phyloP scores from a whole-genome alignment of 352 stramenopile genomes.

The Phytophthora niederhauseri region DNA sequence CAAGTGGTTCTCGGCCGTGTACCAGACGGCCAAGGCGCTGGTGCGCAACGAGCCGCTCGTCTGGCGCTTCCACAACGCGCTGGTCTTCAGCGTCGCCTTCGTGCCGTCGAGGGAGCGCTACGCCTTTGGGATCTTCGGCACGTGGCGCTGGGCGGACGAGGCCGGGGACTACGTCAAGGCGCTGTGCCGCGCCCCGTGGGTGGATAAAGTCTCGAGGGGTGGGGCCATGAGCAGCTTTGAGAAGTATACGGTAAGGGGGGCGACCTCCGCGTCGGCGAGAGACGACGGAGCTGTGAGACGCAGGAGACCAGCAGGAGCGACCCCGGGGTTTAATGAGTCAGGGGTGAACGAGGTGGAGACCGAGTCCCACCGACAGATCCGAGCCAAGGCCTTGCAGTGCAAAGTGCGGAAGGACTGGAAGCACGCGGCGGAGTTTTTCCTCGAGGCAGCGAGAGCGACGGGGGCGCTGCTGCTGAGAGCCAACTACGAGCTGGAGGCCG shows the following conservation, averaged over 20 bases:
- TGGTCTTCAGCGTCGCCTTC: constrained; percentile 71
- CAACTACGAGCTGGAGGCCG: constrained; percentile 67
- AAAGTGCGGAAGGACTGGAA: constrained; percentile 82
- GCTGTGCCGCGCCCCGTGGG: constrained; percentile 57
- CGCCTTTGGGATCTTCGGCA: constrained; percentile 67
- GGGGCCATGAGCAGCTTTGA: constrained; percentile 60
- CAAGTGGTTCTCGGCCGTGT: constrained; percentile 74
- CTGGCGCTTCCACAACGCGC: constrained; percentile 66
- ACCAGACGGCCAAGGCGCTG: constrained; percentile 71
- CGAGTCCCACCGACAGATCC: constrained; percentile 55
- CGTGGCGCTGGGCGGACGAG: constrained; percentile 78
- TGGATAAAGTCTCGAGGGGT: constrained; percentile 54
- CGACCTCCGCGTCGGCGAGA: background rate
- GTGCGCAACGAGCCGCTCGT: constrained; percentile 65
- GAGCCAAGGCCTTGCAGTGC: constrained; percentile 64
- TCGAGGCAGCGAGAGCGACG: constrained; percentile 51
- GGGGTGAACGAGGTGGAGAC: constrained; percentile 20
- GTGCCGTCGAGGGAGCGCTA: constrained; percentile 67
- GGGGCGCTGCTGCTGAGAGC: constrained; percentile 44
- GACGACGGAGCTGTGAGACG: constrained; percentile 20
- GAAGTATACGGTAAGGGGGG: constrained; percentile 41
- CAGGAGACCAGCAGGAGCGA: constrained; percentile 3
- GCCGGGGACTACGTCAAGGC: constrained; percentile 40
- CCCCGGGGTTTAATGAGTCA: background rate
- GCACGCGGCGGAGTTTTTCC: constrained; percentile 52